phyloP scores from a whole-genome alignment of 129 eudicot species.

The Ambrosia artemisiifolia region DNA sequence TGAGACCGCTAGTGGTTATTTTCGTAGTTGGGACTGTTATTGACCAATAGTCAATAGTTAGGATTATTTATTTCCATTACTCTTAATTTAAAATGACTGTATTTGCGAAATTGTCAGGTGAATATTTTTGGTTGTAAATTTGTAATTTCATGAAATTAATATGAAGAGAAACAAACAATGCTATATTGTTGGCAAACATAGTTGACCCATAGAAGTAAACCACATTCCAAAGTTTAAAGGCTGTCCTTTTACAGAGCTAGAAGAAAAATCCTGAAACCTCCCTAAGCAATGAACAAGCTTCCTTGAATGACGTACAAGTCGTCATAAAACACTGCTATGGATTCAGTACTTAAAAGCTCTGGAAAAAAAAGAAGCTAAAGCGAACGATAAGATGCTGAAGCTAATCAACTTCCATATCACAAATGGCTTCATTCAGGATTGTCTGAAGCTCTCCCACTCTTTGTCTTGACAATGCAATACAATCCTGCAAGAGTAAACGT shows the following conservation, averaged over 20 bases:
- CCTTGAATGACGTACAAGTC: too few species aligned
- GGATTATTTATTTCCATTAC: too few species aligned
- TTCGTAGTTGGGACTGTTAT: too few species aligned
- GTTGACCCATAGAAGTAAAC: conserved; percentile 14
- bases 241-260: conserved; percentile 8
- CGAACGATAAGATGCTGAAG: conserved; percentile 1
- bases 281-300: too few species aligned
- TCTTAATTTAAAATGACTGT: too few species aligned
- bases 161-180: too few species aligned
- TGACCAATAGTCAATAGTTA: too few species aligned
- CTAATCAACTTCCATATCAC: conserved; percentile 84
- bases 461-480: conserved; percentile 68
- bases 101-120: too few species aligned
- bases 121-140: too few species aligned
- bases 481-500: conserved; percentile 60
- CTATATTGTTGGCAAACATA: too few species aligned
- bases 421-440: conserved; percentile 65
- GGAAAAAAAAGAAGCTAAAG: conserved; percentile 18
- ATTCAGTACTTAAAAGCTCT: conserved; percentile 6
- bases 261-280: conserved; percentile 16
- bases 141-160: too few species aligned
- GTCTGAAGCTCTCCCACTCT: conserved; percentile 71
- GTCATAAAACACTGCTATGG: conserved; percentile 8
- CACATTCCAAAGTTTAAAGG: conserved; percentile 16
- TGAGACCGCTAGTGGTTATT: too few species aligned